These are phyloP conservation scores for Ilex paraguariensis DNA, from an alignment of 305 asterid species.

Conservation along the genomic window DNA sequence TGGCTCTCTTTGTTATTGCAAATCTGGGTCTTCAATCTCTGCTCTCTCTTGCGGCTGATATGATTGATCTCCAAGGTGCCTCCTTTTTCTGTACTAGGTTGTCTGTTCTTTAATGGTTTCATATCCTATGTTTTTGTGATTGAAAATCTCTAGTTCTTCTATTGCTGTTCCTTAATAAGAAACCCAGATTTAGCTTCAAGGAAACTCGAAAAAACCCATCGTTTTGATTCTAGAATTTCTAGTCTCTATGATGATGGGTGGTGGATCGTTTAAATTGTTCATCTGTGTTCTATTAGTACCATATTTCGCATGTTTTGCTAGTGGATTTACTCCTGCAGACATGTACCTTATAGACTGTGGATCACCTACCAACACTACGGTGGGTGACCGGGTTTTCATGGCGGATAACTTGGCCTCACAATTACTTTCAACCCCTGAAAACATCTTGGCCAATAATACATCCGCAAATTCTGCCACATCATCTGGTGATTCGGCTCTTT, in stretches of 20 bases:
- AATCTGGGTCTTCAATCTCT: not conserved
- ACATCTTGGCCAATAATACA: not conserved
- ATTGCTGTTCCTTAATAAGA: too few species aligned
- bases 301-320: not conserved
- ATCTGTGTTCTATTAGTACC: not conserved
- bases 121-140: too few species aligned
- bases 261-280: not conserved
- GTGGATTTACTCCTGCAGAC: not conserved
- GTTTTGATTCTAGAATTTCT: not conserved
- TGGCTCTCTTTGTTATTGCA: not conserved
- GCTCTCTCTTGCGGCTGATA: not conserved
- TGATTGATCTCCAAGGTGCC: not conserved
- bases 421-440: not conserved
- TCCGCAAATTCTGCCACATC: not conserved
- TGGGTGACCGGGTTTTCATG: not conserved
- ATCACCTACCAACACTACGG: not conserved
- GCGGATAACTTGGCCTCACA: not conserved
- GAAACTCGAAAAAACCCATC: too few species aligned
- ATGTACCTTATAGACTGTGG: not conserved
- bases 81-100: too few species aligned
- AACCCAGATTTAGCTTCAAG: not conserved
- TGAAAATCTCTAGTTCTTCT: too few species aligned
- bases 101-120: too few species aligned
- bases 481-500: not conserved
- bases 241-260: not conserved